phyloP scores from a whole-genome alignment of 2,329 filamentous ascomycete species.

The Colletotrichum truncatum region DNA sequence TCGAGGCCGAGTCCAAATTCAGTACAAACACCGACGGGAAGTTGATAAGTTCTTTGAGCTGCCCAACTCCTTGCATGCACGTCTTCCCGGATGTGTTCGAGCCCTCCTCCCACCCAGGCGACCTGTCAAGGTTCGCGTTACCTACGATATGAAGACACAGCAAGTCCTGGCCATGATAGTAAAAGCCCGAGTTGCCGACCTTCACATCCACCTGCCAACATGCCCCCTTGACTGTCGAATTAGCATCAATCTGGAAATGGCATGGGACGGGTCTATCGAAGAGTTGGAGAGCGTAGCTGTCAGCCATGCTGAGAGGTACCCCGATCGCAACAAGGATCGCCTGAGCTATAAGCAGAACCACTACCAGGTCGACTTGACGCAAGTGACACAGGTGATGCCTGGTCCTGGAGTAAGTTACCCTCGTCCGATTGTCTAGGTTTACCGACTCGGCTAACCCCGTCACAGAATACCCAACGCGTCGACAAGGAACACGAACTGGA shows the following conservation, averaged over 20 bases:
- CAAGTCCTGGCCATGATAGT: conserved; percentile 84
- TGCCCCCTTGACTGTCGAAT: conserved; percentile 89
- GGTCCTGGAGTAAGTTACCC: conserved; percentile 47
- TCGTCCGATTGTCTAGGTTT: neutral
- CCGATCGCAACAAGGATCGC: conserved; percentile 85
- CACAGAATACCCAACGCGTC: conserved; percentile 48
- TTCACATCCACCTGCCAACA: conserved; percentile 85
- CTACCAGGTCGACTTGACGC: conserved; percentile 92
- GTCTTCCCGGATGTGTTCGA: conserved; percentile 72
- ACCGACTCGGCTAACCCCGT: conserved; percentile 24
- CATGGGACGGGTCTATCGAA: conserved; percentile 75
- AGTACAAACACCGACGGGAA: conserved; percentile 85
- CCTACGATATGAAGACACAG: conserved; percentile 77
- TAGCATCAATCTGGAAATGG: conserved; percentile 94
- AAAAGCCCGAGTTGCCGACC: conserved; percentile 86
- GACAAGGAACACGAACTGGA: conserved; percentile 84
- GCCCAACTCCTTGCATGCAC: conserved; percentile 63
- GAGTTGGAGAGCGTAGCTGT: conserved; percentile 57
- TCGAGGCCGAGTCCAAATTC: conserved; percentile 67
- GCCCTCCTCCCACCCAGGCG: conserved; percentile 67
- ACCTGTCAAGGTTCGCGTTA: conserved; percentile 74
- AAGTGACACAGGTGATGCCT: conserved; percentile 70
- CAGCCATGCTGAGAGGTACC: conserved; percentile 48
- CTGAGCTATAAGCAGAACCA: conserved; percentile 89
- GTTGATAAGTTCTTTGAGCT: conserved; percentile 86